A percentile compares a stretch with the other conserved stretches of the same genome.
These are phyloP conservation scores for Thozetella sp. DNA, from an alignment of 495 filamentous ascomycete genomes.

Conservation along the genomic window DNA sequence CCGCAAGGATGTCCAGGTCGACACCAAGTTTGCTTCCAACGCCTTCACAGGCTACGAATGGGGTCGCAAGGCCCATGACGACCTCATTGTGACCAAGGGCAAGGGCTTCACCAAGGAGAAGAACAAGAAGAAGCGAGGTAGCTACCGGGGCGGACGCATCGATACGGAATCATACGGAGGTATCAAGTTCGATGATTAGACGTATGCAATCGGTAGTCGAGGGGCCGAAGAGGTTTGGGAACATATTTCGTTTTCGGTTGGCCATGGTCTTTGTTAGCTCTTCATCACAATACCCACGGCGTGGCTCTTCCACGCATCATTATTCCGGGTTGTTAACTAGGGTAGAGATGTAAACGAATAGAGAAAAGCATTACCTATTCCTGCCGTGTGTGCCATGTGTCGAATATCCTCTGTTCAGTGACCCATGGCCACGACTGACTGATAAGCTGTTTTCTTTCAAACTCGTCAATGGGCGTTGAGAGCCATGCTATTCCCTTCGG, in stretches of 20 bases:
- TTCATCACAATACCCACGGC: not conserved
- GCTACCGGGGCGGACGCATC: slow-evolving; percentile 82
- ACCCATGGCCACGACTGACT: too few species aligned
- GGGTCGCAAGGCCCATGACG: slow-evolving; percentile 81
- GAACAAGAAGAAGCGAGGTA: slow-evolving; percentile 93
- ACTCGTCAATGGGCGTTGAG: too few species aligned
- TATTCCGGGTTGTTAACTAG: not conserved
- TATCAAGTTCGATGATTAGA: slow-evolving; percentile 86
- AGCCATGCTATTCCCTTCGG: too few species aligned
- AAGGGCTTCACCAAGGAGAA: slow-evolving; percentile 99
- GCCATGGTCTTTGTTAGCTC: not conserved
- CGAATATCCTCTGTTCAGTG: too few species aligned
- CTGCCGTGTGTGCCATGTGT: too few species aligned
- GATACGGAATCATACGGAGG: slow-evolving; percentile 72
- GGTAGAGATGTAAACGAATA: not conserved
- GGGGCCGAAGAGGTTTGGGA: not conserved
- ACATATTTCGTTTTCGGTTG: not conserved
- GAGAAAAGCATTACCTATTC: too few species aligned
- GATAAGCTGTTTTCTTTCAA: too few species aligned
- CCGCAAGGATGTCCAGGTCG: slow-evolving; percentile 55
- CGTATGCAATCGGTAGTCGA: not conserved
- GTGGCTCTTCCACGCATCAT: not conserved
- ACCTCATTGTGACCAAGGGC: slow-evolving; percentile 87
- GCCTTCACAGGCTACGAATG: slow-evolving; percentile 83
- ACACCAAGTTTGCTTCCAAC: slow-evolving; percentile 66